A percentile compares a stretch with the other conserved stretches of the same genome.
Conservation (phyloP, 2,329 filamentous ascomycete species). For the Botryotinia globosa region DNA sequence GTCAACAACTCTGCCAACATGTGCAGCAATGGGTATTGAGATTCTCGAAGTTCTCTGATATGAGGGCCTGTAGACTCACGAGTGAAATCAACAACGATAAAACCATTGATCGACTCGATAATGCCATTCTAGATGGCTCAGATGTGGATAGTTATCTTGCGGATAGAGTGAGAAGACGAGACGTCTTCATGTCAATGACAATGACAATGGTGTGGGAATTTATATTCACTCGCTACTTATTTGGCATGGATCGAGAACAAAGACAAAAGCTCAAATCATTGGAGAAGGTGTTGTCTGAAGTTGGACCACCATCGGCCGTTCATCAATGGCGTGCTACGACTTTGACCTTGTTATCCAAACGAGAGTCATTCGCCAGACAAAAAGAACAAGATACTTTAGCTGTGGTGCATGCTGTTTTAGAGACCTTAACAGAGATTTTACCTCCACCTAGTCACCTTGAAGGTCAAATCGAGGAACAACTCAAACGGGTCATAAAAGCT, state of each 20-base stretch:
- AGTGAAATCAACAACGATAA: slow-evolving; percentile 87
- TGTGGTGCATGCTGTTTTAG: slow-evolving; percentile 87
- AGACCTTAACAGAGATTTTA: slow-evolving; percentile 77
- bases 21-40: slow-evolving; percentile 97
- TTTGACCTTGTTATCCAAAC: slow-evolving; percentile 79
- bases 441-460: slow-evolving; percentile 82
- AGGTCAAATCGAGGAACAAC: slow-evolving; percentile 74
- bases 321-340: slow-evolving; percentile 97
- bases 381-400: slow-evolving; percentile 89
- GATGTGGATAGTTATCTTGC: slow-evolving; percentile 85
- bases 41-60: slow-evolving; percentile 97
- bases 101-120: slow-evolving; percentile 90
- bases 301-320: slow-evolving; percentile 84
- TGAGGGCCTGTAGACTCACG: slow-evolving; percentile 79
- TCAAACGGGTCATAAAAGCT: slow-evolving; percentile 82
- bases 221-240: slow-evolving; percentile 95
- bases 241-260: slow-evolving; percentile 97
- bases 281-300: slow-evolving; percentile 86
- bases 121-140: slow-evolving; percentile 87
- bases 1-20: slow-evolving; percentile 91
- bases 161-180: slow-evolving; percentile 83
- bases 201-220: slow-evolving; percentile 99
- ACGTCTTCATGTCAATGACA: slow-evolving; percentile 97
- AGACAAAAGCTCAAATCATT: slow-evolving; percentile 94
- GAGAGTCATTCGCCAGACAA: slow-evolving; percentile 76